phyloP scores from a whole-genome alignment of 2,329 filamentous ascomycete genomes.

The Ramularia endophylla region DNA sequence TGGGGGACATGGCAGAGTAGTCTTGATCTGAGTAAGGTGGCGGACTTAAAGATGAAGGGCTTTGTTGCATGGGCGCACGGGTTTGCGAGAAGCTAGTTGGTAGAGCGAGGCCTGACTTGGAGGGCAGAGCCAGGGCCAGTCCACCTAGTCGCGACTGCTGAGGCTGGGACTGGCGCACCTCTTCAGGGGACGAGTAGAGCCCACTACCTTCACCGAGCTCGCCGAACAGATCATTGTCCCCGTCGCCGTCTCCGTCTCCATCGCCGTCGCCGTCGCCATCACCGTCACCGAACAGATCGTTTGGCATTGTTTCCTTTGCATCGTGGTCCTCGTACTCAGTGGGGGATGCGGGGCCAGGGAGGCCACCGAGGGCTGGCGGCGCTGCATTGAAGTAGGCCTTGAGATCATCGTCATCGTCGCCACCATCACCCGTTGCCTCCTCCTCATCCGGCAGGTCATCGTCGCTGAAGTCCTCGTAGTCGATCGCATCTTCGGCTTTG shows the following conservation, averaged over 20 bases:
- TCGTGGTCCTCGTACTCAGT: constrained; percentile 17
- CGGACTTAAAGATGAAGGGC: constrained; percentile 20
- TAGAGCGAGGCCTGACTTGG: constrained; percentile 25
- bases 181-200: constrained; percentile 24
- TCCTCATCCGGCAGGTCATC: constrained; percentile 84
- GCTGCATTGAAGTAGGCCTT: constrained; percentile 7
- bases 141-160: constrained; percentile 18
- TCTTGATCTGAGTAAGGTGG: constrained; percentile 20
- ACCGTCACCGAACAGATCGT: constrained; percentile 68
- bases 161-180: constrained; percentile 19
- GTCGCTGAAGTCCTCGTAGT: constrained; percentile 87
- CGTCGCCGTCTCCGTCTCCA: constrained; percentile 28
- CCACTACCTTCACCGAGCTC: constrained; percentile 10
- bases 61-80: constrained; percentile 9
- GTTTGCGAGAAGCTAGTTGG: constrained; percentile 14
- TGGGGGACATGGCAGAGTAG: constrained; percentile 19
- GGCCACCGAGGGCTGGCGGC: constrained; percentile 10
- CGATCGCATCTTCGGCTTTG: constrained; percentile 88
- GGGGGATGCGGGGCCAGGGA: constrained; percentile 10
- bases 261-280: neutral
- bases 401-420: constrained; percentile 15
- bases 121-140: constrained; percentile 29
- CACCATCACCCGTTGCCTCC: constrained; percentile 32
- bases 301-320: constrained; percentile 18
- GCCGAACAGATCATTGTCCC: constrained; percentile 35